phyloP scores from a whole-genome alignment of 352 stramenopile genomes.

The Globisporangium spinosum region DNA sequence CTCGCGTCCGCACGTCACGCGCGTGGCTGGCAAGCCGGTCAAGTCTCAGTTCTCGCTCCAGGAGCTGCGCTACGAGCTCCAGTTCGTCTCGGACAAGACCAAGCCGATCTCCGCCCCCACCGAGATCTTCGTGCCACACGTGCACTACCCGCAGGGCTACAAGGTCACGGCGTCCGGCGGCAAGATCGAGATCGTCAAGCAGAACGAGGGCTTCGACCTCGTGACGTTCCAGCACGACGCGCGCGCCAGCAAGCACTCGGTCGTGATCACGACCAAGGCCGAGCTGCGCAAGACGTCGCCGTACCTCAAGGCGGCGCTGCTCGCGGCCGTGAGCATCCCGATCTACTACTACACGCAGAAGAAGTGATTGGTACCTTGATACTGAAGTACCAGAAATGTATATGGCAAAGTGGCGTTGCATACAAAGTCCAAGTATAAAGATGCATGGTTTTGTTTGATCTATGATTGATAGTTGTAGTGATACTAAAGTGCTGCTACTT shows the following conservation, averaged over 20 bases:
- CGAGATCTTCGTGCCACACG: constrained; percentile 69
- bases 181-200: constrained; percentile 32
- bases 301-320: constrained; percentile 13
- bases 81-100: constrained; percentile 34
- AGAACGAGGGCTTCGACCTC: constrained; percentile 54
- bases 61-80: constrained; percentile 53
- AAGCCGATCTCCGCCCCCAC: constrained; percentile 26
- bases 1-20: constrained; percentile 58
- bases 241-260: constrained; percentile 22
- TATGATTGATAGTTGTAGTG: too few species aligned
- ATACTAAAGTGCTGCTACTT: too few species aligned
- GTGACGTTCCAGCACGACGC: constrained; percentile 49
- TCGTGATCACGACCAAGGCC: constrained; percentile 40
- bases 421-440: constrained; percentile 5
- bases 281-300: constrained; percentile 15
- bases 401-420: background rate
- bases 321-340: constrained; percentile 14
- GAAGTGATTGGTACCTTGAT: background rate
- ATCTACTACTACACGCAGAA: constrained; percentile 13
- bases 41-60: constrained; percentile 53
- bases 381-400: background rate
- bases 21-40: constrained; percentile 54
- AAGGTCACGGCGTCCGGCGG: constrained; percentile 56
- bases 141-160: constrained; percentile 72
- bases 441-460: background rate